Percentiles rank a stretch among this genome's conserved stretches.
Evolutionary conservation across 306 rosid species (phyloP).

Genomic region (Boehmeria nivea): DNA sequence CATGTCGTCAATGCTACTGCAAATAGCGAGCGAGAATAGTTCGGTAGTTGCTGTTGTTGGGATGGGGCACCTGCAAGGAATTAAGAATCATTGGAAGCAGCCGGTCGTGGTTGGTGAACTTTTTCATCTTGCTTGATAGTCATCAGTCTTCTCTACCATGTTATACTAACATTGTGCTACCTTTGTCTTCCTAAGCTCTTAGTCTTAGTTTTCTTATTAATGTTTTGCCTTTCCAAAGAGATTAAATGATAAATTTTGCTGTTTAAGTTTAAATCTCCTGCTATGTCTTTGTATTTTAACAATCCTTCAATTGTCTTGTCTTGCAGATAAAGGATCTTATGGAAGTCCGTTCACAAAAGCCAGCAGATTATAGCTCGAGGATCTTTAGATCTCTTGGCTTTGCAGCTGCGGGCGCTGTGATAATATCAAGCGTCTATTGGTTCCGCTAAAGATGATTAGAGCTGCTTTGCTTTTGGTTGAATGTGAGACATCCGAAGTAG

Average conservation of each 20-base stretch:
- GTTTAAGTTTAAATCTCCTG: no score
- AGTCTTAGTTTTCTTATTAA: no score
- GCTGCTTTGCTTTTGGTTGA: no score
- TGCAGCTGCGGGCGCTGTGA: slow-evolving; percentile 67
- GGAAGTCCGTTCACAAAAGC: slow-evolving; percentile 48
- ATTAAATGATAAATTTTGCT: no score
- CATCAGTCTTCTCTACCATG: no score
- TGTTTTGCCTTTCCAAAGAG: no score
- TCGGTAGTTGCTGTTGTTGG: slow-evolving; percentile 94
- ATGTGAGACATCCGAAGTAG: no score
- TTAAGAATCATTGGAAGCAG: slow-evolving; percentile 78
- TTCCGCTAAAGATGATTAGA: neutral
- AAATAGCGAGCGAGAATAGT: slow-evolving; percentile 53
- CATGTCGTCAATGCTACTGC: slow-evolving; percentile 68
- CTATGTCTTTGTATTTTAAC: no score
- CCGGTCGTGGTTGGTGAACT: slow-evolving; percentile 63
- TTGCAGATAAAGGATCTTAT: slow-evolving; percentile 72
- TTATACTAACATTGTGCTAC: no score
- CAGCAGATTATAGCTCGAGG: slow-evolving; percentile 30
- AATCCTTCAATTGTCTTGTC: no score
- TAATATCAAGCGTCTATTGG: slow-evolving; percentile 66
- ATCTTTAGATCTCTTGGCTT: slow-evolving; percentile 47
- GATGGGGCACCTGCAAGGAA: slow-evolving; percentile 90
- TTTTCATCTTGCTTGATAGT: no score
- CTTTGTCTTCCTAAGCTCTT: no score